A percentile compares a stretch with the other conserved stretches of the same genome.
Evolutionary conservation across 352 stramenopile species (phyloP).

Genomic region (Pythium monospermum): DNA sequence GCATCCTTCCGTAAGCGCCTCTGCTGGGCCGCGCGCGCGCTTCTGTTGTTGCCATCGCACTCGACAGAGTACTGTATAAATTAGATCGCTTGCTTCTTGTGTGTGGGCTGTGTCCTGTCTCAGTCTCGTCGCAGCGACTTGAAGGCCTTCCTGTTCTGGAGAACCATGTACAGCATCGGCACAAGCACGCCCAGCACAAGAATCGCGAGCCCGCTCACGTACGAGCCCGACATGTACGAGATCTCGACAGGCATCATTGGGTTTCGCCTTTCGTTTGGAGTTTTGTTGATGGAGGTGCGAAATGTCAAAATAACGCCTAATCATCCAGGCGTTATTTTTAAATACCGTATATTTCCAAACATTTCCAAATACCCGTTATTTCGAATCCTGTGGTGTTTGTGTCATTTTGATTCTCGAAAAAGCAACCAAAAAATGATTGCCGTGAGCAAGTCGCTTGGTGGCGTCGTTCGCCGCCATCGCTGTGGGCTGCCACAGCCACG

Average conservation of each 20-base stretch:
- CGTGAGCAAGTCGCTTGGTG: conserved; percentile 2
- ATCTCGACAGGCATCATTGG: conserved; percentile 19
- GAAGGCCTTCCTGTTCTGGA: conserved; percentile 87
- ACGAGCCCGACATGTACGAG: conserved; percentile 69
- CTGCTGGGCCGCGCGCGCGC: too few species aligned
- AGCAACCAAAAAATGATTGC: not conserved
- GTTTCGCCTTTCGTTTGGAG: not conserved
- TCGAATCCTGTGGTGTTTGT: conserved; percentile 14
- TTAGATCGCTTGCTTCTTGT: conserved; percentile 1
- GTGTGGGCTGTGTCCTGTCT: not conserved
- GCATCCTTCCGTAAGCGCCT: conserved; percentile 94
- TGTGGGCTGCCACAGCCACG: conserved; percentile 1
- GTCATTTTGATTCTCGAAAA: conserved; percentile 1
- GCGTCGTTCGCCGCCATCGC: conserved; percentile 11
- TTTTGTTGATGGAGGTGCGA: not conserved
- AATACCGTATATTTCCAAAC: not conserved
- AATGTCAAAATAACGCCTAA: conserved; percentile 6
- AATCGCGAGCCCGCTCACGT: conserved; percentile 61
- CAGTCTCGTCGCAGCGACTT: conserved; percentile 71
- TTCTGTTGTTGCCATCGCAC: conserved; percentile 52
- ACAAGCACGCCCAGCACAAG: conserved; percentile 63
- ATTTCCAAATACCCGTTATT: conserved; percentile 11
- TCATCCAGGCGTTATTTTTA: not conserved
- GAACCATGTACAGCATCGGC: conserved; percentile 81
- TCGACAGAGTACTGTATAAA: conserved; percentile 7